Evolutionary conservation across 345 rosid species (phyloP).

Genomic region (Salix arbutifolia): DNA sequence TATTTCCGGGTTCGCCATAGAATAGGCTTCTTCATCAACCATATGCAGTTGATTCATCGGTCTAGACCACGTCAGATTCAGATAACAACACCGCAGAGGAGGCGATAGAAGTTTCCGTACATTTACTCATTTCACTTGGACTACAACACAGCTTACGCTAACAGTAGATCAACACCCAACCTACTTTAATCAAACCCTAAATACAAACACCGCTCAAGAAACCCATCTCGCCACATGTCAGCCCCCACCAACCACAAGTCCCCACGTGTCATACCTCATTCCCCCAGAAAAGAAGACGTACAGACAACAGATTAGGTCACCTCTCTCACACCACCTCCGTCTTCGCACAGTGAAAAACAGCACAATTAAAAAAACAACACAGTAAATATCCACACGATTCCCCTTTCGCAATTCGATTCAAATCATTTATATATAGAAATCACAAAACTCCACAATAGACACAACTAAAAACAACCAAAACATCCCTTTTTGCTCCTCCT

Average conservation of each 20-base stretch:
- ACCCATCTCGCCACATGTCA: conserved; percentile 33
- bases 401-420: background rate
- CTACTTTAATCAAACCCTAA: conserved; percentile 22
- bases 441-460: background rate
- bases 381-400: background rate
- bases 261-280: conserved; percentile 14
- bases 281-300: conserved; percentile 20
- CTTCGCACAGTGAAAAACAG: background rate
- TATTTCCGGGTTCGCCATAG: too few species aligned
- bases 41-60: too few species aligned
- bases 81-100: too few species aligned
- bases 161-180: conserved; percentile 56
- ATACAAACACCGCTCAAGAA: background rate
- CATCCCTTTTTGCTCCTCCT: background rate
- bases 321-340: conserved; percentile 38
- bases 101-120: background rate
- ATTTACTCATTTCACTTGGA: background rate
- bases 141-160: conserved; percentile 8
- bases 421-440: background rate
- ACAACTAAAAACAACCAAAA: too few species aligned
- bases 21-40: too few species aligned
- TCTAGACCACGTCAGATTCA: too few species aligned
- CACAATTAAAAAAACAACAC: background rate
- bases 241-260: background rate
- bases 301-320: conserved; percentile 47